Evolutionary conservation across 2,329 filamentous ascomycete species (phyloP), one percentile per base, ranked within the genome.

Genomic region (Dothiorella sarmentorum): DNA sequence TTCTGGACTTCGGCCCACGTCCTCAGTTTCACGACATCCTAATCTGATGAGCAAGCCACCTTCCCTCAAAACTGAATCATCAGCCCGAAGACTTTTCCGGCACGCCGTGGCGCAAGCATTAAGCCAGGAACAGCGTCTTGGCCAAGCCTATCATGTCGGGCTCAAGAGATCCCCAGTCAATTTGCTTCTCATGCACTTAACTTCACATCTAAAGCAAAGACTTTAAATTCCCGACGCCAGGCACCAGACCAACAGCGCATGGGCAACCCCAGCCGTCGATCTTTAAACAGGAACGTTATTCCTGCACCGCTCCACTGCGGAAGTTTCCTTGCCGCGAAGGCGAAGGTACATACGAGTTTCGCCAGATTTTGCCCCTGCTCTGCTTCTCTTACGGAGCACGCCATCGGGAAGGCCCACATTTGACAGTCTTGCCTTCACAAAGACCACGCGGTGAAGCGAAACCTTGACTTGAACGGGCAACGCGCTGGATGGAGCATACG

Each of bases 341-440:
- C n/a, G n/a, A n/a, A n/a, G n/a, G n/a, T 7, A 20, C 47, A 13
- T 31, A 27, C n/a, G 13, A 31, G 27, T 42, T 22, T 29, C n/a
- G 26, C 42, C 11, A 27, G 31, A n/a, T 15, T 40, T 26, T n/a
- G 24, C 24, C 37, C 37, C 35, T 31, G 27, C 17, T 31, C 20
- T 13, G 17, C 29, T 37, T 24, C 33, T 20, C 17, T 17, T 26
- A 24, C n/a, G 29, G 37, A 55, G 51, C 51, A 55, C 51, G 51
- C 15, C 51, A 55, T 55, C 37, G 22, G n/a, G 4, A 17, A 42
- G 51, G 35, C 38, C 51, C 51, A 55, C 51, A 55, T 31, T 38
- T 55, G 33, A 33, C 49, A 4, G 45, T 37, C 29, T 13, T 51
- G 18, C 29, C 20, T 31, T 51, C 7, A 15, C 20, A 24, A 26